Evolutionary conservation across 192 early-diverging fungal species (phyloP).

Genomic region (Cetraspora pellucida): DNA sequence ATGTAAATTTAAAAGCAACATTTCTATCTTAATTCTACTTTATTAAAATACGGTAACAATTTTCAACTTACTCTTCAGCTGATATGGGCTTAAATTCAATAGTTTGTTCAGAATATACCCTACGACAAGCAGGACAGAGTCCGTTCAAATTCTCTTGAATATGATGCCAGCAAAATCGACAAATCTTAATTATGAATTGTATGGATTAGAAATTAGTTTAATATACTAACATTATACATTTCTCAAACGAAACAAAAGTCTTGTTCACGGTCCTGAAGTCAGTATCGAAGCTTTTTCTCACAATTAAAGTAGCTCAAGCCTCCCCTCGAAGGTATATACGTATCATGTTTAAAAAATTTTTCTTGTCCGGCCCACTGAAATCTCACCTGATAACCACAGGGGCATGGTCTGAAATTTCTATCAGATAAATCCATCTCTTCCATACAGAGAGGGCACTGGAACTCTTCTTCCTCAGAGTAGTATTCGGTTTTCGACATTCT

Average conservation of each 20-base stretch:
- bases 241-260: background rate
- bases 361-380: background rate
- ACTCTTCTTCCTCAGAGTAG: constrained; percentile 80
- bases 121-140: constrained; percentile 93
- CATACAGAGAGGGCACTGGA: constrained; percentile 97
- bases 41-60: background rate
- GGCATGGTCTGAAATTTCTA: constrained; percentile 95
- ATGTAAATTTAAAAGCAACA: background rate
- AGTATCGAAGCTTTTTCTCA: background rate
- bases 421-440: constrained; percentile 98
- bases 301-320: no score
- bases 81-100: constrained; percentile 88
- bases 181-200: constrained; percentile 81
- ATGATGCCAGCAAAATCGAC: constrained; percentile 98
- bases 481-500: constrained; percentile 18
- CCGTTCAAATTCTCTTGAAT: constrained; percentile 93
- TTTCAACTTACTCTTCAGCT: constrained; percentile 76
- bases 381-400: constrained; percentile 94
- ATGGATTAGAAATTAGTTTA: constrained; percentile 7
- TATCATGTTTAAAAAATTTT: background rate
- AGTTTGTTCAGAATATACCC: constrained; percentile 86
- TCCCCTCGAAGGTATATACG: background rate
- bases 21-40: background rate
- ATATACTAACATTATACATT: constrained; percentile 13
- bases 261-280: background rate